Conservation (phyloP, 1,284 basidiomycete species). For the Cryptococcus sp. region DNA sequence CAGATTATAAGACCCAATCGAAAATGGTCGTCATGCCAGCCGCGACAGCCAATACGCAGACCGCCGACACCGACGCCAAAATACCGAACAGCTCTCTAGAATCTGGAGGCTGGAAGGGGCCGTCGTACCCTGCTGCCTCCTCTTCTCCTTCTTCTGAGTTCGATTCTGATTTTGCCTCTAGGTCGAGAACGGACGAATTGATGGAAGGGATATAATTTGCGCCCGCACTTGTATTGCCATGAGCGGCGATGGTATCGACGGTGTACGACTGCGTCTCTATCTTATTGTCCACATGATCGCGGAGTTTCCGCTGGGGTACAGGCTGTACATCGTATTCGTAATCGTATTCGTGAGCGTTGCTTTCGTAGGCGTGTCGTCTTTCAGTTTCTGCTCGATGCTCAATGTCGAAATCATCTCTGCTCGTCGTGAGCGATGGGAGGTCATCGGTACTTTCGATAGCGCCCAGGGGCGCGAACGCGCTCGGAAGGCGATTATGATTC, state of each 20-base stretch:
- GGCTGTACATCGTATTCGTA: too few species aligned
- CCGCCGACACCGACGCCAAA: slow-evolving; percentile 25
- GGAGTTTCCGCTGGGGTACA: too few species aligned
- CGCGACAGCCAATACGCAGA: slow-evolving; percentile 31
- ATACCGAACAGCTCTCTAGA: slow-evolving; percentile 35
- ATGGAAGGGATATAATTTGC: too few species aligned
- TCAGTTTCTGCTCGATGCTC: neutral
- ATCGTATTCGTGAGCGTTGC: too few species aligned
- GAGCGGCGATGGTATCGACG: too few species aligned
- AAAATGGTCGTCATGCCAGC: slow-evolving; percentile 46
- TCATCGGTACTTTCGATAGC: neutral
- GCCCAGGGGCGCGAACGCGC: neutral
- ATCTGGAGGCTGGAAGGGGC: slow-evolving; percentile 36
- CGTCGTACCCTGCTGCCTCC: slow-evolving; percentile 14
- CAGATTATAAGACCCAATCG: slow-evolving; percentile 42
- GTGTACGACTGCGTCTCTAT: too few species aligned
- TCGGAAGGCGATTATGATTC: neutral
- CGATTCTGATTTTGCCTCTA: too few species aligned
- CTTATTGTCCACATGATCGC: too few species aligned
- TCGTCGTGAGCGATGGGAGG: neutral
- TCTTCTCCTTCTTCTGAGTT: too few species aligned
- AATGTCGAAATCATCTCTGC: slow-evolving; percentile 1
- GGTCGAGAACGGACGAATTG: too few species aligned
- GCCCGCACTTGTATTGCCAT: too few species aligned
- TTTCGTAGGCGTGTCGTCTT: neutral